Conservation (phyloP, 345 rosid genomes). For the Firmiana major region DNA sequence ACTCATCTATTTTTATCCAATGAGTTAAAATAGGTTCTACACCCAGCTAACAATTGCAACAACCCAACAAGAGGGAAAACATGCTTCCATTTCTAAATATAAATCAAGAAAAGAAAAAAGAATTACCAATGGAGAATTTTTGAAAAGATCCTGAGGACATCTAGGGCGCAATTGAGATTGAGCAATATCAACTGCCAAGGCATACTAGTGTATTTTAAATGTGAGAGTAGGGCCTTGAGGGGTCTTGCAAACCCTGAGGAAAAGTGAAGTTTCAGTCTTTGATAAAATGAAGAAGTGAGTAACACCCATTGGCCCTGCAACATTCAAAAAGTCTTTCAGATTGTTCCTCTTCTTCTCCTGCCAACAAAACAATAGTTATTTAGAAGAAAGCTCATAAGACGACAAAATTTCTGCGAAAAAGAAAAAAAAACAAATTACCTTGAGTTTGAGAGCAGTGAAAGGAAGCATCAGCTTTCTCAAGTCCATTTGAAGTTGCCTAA, state of each 20-base stretch:
- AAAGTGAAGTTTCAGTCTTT: slow-evolving; percentile 62
- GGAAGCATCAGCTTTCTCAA: slow-evolving; percentile 95
- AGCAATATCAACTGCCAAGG: slow-evolving; percentile 70
- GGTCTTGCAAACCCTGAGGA: slow-evolving; percentile 81
- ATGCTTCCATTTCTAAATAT: not conserved
- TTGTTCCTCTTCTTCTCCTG: slow-evolving; percentile 91
- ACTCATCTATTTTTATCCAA: not conserved
- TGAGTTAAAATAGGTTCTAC: not conserved
- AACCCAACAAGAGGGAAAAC: not conserved
- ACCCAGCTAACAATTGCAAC: not conserved
- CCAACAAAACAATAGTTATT: not conserved
- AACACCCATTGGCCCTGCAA: slow-evolving; percentile 97
- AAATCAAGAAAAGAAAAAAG: not conserved
- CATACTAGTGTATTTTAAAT: slow-evolving; percentile 71
- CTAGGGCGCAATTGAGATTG: slow-evolving; percentile 81
- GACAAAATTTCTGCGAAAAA: not conserved
- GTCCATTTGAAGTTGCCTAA: slow-evolving; percentile 81
- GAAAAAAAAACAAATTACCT: slow-evolving; percentile 37
- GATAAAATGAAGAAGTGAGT: slow-evolving; percentile 84
- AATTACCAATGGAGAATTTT: slow-evolving; percentile 78
- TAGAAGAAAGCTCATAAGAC: slow-evolving; percentile 1
- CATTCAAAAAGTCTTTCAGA: slow-evolving; percentile 79
- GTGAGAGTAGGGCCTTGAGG: slow-evolving; percentile 97
- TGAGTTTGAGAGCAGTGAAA: slow-evolving; percentile 81
- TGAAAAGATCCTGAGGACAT: slow-evolving; percentile 91